Conservation (phyloP, 2,329 filamentous ascomycete genomes). For the Hypoxylon sp. region DNA sequence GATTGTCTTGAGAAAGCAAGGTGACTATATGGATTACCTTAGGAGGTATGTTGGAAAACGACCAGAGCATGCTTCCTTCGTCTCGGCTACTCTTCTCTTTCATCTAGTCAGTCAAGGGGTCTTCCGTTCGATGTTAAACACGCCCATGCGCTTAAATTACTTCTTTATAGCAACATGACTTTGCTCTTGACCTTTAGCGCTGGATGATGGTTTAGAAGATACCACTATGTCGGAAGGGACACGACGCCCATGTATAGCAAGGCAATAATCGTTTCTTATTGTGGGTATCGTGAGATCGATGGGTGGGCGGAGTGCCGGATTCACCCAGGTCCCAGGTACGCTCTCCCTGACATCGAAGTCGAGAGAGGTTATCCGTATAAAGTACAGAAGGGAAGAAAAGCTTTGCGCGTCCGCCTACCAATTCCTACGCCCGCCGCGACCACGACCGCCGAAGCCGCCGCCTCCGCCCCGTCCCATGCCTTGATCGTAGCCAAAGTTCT, state of each 20-base stretch:
- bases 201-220: not conserved
- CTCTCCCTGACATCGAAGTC: not conserved
- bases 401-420: conserved; percentile 38
- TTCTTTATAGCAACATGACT: not conserved
- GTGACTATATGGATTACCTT: not conserved
- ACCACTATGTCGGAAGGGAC: not conserved
- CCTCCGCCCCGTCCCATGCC: conserved; percentile 44
- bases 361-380: not conserved
- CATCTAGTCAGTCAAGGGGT: not conserved
- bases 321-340: not conserved
- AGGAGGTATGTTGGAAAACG: not conserved
- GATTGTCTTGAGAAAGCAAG: not conserved
- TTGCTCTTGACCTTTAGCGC: not conserved
- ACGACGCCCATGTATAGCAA: not conserved
- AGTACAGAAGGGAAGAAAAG: not conserved
- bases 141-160: not conserved
- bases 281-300: conserved; percentile 17
- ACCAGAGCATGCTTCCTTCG: no score
- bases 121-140: no score
- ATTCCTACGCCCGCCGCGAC: conserved; percentile 44
- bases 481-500: conserved; percentile 54
- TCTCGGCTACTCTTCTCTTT: not conserved
- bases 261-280: not conserved
- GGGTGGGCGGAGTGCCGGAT: not conserved
- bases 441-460: conserved; percentile 41